phyloP scores from a whole-genome alignment of 176 grass and related monocot genomes.

The Lolium perenne region DNA sequence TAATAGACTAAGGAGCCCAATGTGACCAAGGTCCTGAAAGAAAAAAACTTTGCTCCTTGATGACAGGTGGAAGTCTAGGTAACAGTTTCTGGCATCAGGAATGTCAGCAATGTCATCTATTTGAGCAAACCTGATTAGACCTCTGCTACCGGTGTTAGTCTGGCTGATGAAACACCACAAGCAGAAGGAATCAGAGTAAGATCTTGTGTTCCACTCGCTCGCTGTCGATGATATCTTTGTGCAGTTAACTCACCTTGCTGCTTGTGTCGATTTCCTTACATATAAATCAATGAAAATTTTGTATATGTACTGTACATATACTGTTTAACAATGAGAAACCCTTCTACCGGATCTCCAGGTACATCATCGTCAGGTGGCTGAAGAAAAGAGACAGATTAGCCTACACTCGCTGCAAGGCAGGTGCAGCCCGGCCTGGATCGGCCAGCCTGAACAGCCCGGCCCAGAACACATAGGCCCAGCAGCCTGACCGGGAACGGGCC shows the following conservation, averaged over 20 bases:
- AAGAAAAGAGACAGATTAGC: neutral
- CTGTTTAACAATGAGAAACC: neutral
- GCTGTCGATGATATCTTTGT: neutral
- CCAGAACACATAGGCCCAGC: neutral
- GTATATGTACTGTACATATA: neutral
- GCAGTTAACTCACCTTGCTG: neutral
- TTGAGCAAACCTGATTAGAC: neutral
- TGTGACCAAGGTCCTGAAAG: neutral
- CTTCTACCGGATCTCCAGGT: neutral
- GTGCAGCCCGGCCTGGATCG: neutral
- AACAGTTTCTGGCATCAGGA: neutral
- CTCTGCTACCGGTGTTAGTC: neutral
- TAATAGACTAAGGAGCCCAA: neutral
- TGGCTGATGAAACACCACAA: neutral
- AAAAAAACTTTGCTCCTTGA: neutral
- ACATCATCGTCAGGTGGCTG: neutral
- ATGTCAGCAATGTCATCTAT: neutral
- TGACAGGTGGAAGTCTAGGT: conserved; percentile 2
- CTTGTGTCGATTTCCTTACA: neutral
- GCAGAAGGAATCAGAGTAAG: neutral
- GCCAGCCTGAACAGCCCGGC: neutral
- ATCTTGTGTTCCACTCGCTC: neutral
- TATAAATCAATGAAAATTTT: neutral
- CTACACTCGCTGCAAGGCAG: neutral
- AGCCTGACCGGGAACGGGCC: neutral